Base-by-base conservation (phyloP, 2,329 filamentous ascomycete genomes). In the Ceratocystiopsis minuta region DNA sequence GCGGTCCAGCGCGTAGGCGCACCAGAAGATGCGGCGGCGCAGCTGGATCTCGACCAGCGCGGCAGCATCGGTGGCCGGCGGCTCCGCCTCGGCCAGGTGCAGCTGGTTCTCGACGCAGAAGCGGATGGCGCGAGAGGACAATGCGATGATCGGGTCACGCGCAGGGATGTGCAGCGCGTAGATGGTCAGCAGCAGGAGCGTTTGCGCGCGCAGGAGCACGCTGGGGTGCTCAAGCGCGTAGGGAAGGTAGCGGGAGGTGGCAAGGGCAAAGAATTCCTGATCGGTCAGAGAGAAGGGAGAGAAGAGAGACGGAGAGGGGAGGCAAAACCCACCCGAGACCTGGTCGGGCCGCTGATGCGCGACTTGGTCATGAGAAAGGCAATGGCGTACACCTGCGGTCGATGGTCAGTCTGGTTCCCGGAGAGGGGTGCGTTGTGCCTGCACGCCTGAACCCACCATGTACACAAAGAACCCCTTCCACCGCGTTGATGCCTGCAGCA, bases 1-100 rank as follows among this genome's bases (percentile, higher is more conserved):
- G 9, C 54, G 49, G 41, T 56, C 54, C 13, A 57, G 36, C 5
- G 44, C 47, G 36, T 57, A 56, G 2, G 54, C 54, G 13, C 50
- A 55, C 54, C 55, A 56, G 44, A 56, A 57, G 17, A 54, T 49
- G 15, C 55, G 46, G 3, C 55, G 50, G 5, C 53, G 50, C 11
- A 50, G 32, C 40, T 56, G 54, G 3, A 51, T 43, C 37, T 49
- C 41, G 17, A 46, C 14, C 31, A 37, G 36, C 4, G 32, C 37
- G 6, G 34, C 20, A 28, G 20, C 16, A 36, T 38, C 35, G 31
- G 15, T 12, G 10, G 43, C 28, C 10, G 39, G 37, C 0, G 48
- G 46, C 38, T 55, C 54, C 1, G 48, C 45, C 14, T 50, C 51
- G 11, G 41, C 48, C 10, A 52, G 46, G 39, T 57, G 52, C 4